phyloP scores from a whole-genome alignment of 495 filamentous ascomycete genomes.

The Aspergillus leporis region DNA sequence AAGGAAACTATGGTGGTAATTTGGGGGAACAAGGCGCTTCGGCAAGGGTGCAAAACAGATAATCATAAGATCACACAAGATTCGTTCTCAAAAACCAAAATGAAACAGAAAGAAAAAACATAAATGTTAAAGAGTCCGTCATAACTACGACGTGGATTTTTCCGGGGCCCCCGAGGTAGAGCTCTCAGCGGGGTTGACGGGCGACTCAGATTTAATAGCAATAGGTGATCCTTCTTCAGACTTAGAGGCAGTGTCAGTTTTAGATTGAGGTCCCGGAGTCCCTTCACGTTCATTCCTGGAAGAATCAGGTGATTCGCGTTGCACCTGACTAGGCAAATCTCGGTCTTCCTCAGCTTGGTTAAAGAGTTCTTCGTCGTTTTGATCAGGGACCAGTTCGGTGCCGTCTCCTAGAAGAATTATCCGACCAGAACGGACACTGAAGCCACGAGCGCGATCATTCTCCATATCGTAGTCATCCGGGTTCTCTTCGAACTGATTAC shows the following conservation, averaged over 20 bases:
- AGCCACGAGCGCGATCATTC: slow-evolving; percentile 61
- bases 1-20: not conserved
- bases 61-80: slow-evolving; percentile 27
- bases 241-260: slow-evolving; percentile 25
- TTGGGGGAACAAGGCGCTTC: slow-evolving; percentile 16
- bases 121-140: slow-evolving; percentile 17
- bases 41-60: slow-evolving; percentile 9
- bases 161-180: slow-evolving; percentile 22
- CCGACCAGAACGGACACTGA: slow-evolving; percentile 67
- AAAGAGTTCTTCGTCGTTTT: slow-evolving; percentile 88
- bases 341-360: slow-evolving; percentile 82
- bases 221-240: slow-evolving; percentile 18
- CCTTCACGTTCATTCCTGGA: slow-evolving; percentile 54
- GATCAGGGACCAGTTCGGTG: slow-evolving; percentile 81
- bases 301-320: slow-evolving; percentile 39
- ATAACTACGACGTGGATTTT: slow-evolving; percentile 33
- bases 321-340: slow-evolving; percentile 62
- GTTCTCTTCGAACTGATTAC: slow-evolving; percentile 90
- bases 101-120: slow-evolving; percentile 10
- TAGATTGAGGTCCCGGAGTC: slow-evolving; percentile 55
- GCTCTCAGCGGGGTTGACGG: slow-evolving; percentile 47
- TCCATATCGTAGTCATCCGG: slow-evolving; percentile 91
- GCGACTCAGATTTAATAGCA: slow-evolving; percentile 48
- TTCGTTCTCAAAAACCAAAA: slow-evolving; percentile 30
- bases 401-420: slow-evolving; percentile 96